Base-by-base conservation (phyloP, 257 asterid genomes). In the Ligustrum vulgare region DNA sequence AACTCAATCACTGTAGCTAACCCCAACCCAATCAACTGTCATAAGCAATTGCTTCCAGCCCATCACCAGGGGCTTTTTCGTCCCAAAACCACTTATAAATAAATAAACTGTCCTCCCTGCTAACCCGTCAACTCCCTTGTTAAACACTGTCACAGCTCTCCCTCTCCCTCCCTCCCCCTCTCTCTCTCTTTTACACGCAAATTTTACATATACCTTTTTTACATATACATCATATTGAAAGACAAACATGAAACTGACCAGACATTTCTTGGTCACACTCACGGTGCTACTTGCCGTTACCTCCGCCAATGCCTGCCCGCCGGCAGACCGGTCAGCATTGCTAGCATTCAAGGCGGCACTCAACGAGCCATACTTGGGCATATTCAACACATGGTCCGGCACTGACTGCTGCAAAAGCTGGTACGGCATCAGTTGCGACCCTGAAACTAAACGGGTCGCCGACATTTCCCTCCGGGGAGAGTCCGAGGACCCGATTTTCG, bases 351-450 rank as follows among this genome's bases (percentile, higher is more conserved):
- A 83, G 82, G 86, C 89, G 5, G 87, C 95, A 13, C 88, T 94
- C 12, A 80, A 72, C 37, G 98, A 94, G 80, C 98, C 98, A 0
- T 89, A 92, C 81, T 62, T 94, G 31, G 96, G 94, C 62, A 91
- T 94, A 25, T 89, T 92, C 88, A 84, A 82, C 45, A 76, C 98
- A 0, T 94, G 98, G 98, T 74, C 84, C 0, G 98, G 96, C 82
- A n/a, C 69, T 70, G 89, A 88, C 78, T 94, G 97, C 84, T 94
- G 98, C 89, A 51, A 67, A 49, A 79, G 78, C 74, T 94, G 98
- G 98, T 74, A 92, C 89, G 98, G 98, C 67, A 88, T 94, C 67
- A 84, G 89, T 74, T 94, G 98, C 84, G 91, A 94, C 84, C 93
- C 95, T 37, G 91, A 91, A n/a, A 86, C 92, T 3, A 79, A 82